These are phyloP conservation scores for Cordyceps militaris DNA, from an alignment of 2,329 filamentous ascomycete species.

Conservation along the genomic window DNA sequence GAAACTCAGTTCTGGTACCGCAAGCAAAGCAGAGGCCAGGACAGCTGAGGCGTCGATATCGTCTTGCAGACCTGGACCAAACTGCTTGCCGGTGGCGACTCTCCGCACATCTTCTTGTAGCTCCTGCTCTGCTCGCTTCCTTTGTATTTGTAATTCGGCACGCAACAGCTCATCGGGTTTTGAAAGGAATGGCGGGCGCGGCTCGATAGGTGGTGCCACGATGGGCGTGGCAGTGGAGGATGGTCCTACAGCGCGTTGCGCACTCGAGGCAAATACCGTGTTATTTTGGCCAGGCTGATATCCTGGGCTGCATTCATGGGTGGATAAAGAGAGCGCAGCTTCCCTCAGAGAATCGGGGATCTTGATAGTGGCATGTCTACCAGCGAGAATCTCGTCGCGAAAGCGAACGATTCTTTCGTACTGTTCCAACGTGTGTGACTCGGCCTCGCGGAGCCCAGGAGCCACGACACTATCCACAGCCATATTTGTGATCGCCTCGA, in stretches of 20 bases:
- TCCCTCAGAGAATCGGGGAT: constrained; percentile 27
- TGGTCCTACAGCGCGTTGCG: constrained; percentile 21
- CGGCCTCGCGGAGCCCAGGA: constrained; percentile 34
- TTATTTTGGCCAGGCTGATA: constrained; percentile 22
- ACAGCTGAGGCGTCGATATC: constrained; percentile 69
- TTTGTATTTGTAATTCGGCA: constrained; percentile 72
- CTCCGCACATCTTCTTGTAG: constrained; percentile 73
- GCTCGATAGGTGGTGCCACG: neutral
- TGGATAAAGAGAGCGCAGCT: neutral
- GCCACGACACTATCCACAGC: constrained; percentile 17
- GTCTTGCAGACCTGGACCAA: constrained; percentile 47
- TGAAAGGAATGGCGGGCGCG: constrained; percentile 70
- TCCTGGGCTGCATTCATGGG: neutral
- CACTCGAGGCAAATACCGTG: constrained; percentile 30
- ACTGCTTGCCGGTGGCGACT: constrained; percentile 37
- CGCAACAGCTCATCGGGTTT: constrained; percentile 80
- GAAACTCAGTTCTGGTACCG: constrained; percentile 63
- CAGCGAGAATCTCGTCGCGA: constrained; percentile 72
- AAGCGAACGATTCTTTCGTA: constrained; percentile 77
- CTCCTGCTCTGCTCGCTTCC: constrained; percentile 70
- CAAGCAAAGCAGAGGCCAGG: constrained; percentile 59
- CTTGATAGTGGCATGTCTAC: constrained; percentile 61
- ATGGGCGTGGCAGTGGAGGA: neutral
- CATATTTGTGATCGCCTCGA: constrained; percentile 17
- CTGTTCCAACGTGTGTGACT: constrained; percentile 54